Base-by-base conservation (phyloP, 345 rosid genomes). In the Eucalyptus microcorys region DNA sequence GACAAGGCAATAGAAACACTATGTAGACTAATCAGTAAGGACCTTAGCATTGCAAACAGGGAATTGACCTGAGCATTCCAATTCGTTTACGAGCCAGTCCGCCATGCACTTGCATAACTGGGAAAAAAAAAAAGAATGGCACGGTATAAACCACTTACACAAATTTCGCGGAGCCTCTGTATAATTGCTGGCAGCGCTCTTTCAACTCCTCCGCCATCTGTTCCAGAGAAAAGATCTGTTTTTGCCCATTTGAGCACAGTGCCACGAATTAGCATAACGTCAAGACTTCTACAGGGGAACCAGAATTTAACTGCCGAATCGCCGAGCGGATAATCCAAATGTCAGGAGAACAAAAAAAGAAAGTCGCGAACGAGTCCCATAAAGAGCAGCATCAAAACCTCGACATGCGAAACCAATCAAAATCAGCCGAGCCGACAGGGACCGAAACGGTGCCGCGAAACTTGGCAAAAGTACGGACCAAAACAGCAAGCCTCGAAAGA, bases 171-270 rank as follows among this genome's bases (percentile, higher is more conserved):
- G 93, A 93, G 85, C 98, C 99, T 90, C 93, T 95, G 91, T 91
- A 93, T 34, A 97, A 92, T 47, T 57, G 93, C 92, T 95, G 99
- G 91, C 98, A 96, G 83, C 97, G 98, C 88, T 94, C 96, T 91
- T 91, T 94, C 90, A 97, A 88, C 91, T 96, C 97, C 49, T 94
- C 96, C 90, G 96, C 92, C 68, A 93, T 90, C 48, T 94, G 91
- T 89, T 96, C 97, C 49, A 95, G 90, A 71, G 93, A 91, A 89
- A 42, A 92, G 87, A 97, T 87, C 98, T 97, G 92, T 21, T 21
- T 50, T 76, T 76, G 27, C 30, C 47, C 83, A 76, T 76, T 76
- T 40, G 15, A 40, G 47, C 83, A 76, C 24, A 76, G 83, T 3
- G 30, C 13, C 14, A 12, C 47, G 47, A 37, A 37, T 76, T 76